phyloP scores from a whole-genome alignment of 208 protist species.

The Trypanosoma boissoni region DNA sequence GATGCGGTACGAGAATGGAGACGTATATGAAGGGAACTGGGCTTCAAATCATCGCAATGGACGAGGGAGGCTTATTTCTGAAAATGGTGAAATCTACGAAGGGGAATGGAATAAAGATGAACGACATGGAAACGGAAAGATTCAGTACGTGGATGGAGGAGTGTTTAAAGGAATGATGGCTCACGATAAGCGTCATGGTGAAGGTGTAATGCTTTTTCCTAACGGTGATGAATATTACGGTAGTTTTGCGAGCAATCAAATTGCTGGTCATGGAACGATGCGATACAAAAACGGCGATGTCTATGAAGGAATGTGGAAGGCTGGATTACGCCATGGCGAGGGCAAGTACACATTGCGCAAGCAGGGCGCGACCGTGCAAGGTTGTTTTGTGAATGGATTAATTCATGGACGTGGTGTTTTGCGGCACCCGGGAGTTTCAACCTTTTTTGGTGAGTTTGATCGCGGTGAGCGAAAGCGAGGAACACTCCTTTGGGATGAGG shows the following conservation, averaged over 20 bases:
- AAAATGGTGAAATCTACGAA: slow-evolving; percentile 81
- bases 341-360: slow-evolving; percentile 81
- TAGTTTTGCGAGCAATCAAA: slow-evolving; percentile 52
- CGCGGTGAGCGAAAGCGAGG: slow-evolving; percentile 66
- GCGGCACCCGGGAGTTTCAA: slow-evolving; percentile 55
- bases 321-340: slow-evolving; percentile 80
- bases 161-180: slow-evolving; percentile 73
- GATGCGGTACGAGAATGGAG: slow-evolving; percentile 72
- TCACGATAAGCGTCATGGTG: slow-evolving; percentile 64
- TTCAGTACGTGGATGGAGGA: slow-evolving; percentile 52
- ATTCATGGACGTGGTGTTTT: slow-evolving; percentile 81
- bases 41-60: slow-evolving; percentile 69
- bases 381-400: slow-evolving; percentile 80
- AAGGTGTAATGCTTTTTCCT: slow-evolving; percentile 71
- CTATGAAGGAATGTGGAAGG: slow-evolving; percentile 69
- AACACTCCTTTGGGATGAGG: slow-evolving; percentile 72
- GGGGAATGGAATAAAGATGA: slow-evolving; percentile 76
- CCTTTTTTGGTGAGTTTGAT: slow-evolving; percentile 76
- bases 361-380: slow-evolving; percentile 63
- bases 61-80: slow-evolving; percentile 70
- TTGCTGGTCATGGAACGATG: slow-evolving; percentile 56
- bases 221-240: slow-evolving; percentile 90
- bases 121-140: slow-evolving; percentile 69
- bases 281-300: slow-evolving; percentile 41
- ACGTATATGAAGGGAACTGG: slow-evolving; percentile 84